These are phyloP conservation scores for Plasmopara halstedii DNA, from an alignment of 352 stramenopile genomes.

Conservation along the genomic window DNA sequence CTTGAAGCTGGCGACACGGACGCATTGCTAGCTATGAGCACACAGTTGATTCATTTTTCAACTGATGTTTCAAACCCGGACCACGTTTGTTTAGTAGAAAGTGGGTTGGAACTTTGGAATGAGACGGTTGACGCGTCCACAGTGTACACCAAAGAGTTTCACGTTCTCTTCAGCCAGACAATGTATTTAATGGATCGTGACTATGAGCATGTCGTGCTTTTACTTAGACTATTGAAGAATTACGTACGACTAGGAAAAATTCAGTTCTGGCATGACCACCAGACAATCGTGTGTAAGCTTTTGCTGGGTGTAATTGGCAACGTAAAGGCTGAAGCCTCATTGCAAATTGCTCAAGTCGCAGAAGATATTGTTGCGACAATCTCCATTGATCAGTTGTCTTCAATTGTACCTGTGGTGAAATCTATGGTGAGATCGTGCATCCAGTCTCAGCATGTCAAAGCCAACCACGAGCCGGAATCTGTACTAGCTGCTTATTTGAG, in stretches of 20 bases:
- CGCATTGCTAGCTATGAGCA: conserved; percentile 54
- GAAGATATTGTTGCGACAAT: conserved; percentile 36
- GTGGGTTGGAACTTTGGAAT: conserved; percentile 64
- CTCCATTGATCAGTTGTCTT: conserved; percentile 32
- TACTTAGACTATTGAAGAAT: conserved; percentile 45
- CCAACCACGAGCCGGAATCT: conserved; percentile 39
- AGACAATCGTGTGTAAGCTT: conserved; percentile 28
- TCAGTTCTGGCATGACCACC: conserved; percentile 69
- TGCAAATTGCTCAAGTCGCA: conserved; percentile 41
- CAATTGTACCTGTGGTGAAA: conserved; percentile 26
- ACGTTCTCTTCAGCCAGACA: conserved; percentile 56
- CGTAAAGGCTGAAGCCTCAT: conserved; percentile 59
- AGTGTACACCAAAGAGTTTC: conserved; percentile 58
- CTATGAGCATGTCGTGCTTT: conserved; percentile 66
- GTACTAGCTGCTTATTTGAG: conserved; percentile 59
- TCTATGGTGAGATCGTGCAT: conserved; percentile 42
- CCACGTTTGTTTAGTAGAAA: conserved; percentile 83
- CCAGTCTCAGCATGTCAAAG: conserved; percentile 29
- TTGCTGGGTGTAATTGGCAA: conserved; percentile 48
- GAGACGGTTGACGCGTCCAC: conserved; percentile 40
- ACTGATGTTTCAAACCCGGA: conserved; percentile 77
- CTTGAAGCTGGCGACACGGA: conserved; percentile 17
- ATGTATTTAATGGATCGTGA: conserved; percentile 66
- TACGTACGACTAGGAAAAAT: conserved; percentile 49
- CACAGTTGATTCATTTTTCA: conserved; percentile 60